Evolutionary conservation across 2,329 filamentous ascomycete genomes (phyloP).

Genomic region (Fusarium pininemorale): DNA sequence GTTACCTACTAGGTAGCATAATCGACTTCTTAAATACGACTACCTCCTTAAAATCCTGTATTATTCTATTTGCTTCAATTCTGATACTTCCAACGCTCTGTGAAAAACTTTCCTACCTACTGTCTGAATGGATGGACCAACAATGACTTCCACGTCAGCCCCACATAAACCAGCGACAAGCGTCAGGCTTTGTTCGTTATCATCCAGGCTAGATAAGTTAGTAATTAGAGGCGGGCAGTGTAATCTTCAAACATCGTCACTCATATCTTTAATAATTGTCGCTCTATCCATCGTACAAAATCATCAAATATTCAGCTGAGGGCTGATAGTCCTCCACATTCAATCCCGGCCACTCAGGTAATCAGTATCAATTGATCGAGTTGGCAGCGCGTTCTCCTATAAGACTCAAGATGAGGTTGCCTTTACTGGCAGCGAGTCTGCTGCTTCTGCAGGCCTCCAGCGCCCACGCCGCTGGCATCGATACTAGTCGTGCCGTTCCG

Average conservation of each 20-base stretch:
- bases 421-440: constrained; percentile 37
- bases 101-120: neutral
- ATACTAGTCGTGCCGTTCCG: constrained; percentile 34
- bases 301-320: constrained; percentile 7
- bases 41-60: neutral
- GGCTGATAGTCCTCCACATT: neutral
- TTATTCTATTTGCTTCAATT: neutral
- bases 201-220: neutral
- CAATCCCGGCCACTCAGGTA: neutral
- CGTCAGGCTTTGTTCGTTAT: constrained; percentile 5
- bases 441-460: constrained; percentile 41
- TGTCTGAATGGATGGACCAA: neutral
- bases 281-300: constrained; percentile 31
- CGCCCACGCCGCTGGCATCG: constrained; percentile 45
- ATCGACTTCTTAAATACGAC: neutral
- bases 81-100: neutral
- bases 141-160: neutral
- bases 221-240: neutral
- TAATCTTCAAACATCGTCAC: constrained; percentile 9
- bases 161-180: constrained; percentile 3
- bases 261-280: constrained; percentile 12
- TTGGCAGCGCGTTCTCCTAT: neutral
- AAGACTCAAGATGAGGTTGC: constrained; percentile 39
- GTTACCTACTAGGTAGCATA: neutral
- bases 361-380: neutral